These are phyloP conservation scores for Smithsoniella earleae DNA, from an alignment of 163 green algal genomes.

Conservation along the genomic window DNA sequence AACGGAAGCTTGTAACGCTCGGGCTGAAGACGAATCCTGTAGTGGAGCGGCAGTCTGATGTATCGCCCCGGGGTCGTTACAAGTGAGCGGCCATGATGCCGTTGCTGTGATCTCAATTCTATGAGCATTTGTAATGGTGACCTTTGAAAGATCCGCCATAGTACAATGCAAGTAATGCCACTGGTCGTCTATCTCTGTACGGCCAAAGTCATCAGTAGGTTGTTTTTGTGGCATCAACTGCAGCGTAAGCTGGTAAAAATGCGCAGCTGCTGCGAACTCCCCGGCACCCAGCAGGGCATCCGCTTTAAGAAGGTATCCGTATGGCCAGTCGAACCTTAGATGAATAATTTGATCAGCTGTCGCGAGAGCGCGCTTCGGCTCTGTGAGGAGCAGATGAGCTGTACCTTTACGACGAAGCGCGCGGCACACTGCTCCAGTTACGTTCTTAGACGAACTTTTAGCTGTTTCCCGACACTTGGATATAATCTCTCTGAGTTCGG, in stretches of 20 bases:
- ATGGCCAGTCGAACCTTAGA: slow-evolving; percentile 1
- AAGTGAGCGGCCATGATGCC: too few species aligned
- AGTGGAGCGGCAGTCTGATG: neutral
- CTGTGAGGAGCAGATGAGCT: neutral
- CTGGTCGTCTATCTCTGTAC: neutral
- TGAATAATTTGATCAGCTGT: slow-evolving; percentile 18
- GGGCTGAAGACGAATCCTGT: neutral
- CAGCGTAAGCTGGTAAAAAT: neutral
- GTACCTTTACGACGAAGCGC: slow-evolving; percentile 4
- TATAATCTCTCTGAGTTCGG: slow-evolving; percentile 1
- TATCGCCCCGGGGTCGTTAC: too few species aligned
- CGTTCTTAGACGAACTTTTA: neutral
- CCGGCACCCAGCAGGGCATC: neutral
- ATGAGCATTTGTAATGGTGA: slow-evolving; percentile 6
- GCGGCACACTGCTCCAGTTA: neutral
- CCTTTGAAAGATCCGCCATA: neutral
- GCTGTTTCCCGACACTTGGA: neutral
- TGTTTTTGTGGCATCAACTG: neutral
- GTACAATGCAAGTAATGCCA: neutral
- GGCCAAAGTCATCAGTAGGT: slow-evolving; percentile 25
- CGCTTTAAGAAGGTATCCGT: slow-evolving; percentile 9
- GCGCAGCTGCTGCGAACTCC: neutral
- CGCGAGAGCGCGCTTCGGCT: slow-evolving; percentile 5
- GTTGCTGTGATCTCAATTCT: slow-evolving; percentile 9
- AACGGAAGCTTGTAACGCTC: slow-evolving; percentile 4